Conservation (phyloP, 2,329 filamentous ascomycete species). For the Ophidiomyces ophidiicola region DNA sequence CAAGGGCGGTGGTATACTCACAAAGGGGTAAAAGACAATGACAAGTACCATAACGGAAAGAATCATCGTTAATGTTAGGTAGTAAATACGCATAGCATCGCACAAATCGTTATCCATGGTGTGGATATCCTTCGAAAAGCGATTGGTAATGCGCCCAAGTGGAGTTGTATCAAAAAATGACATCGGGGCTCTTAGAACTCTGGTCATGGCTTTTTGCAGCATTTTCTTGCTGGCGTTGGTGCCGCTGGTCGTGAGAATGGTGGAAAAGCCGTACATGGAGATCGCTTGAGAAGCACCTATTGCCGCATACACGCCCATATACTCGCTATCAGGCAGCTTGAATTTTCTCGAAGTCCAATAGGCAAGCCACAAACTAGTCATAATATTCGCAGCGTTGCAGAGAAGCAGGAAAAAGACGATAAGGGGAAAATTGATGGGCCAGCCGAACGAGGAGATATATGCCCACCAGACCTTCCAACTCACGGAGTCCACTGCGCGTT, state of each 20-base stretch:
- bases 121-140: conserved; percentile 89
- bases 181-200: conserved; percentile 60
- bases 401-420: conserved; percentile 54
- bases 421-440: conserved; percentile 50
- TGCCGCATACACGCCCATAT: conserved; percentile 58
- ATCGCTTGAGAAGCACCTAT: conserved; percentile 60
- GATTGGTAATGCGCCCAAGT: conserved; percentile 86
- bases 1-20: conserved; percentile 18
- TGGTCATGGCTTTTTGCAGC: conserved; percentile 64
- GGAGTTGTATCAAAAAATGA: conserved; percentile 97
- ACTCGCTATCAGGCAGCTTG: conserved; percentile 50
- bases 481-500: conserved; percentile 59
- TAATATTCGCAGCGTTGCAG: conserved; percentile 73
- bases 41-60: conserved; percentile 75
- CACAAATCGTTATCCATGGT: conserved; percentile 90
- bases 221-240: conserved; percentile 73
- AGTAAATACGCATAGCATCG: conserved; percentile 86
- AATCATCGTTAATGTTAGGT: conserved; percentile 72
- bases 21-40: conserved; percentile 86
- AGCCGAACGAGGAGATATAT: conserved; percentile 62
- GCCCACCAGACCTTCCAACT: conserved; percentile 67
- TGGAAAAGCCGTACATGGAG: conserved; percentile 69
- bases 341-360: conserved; percentile 84
- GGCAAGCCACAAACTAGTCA: conserved; percentile 81
- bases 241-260: conserved; percentile 63